phyloP scores from a whole-genome alignment of 2,329 filamentous ascomycete species.

The Colletotrichum sp. region DNA sequence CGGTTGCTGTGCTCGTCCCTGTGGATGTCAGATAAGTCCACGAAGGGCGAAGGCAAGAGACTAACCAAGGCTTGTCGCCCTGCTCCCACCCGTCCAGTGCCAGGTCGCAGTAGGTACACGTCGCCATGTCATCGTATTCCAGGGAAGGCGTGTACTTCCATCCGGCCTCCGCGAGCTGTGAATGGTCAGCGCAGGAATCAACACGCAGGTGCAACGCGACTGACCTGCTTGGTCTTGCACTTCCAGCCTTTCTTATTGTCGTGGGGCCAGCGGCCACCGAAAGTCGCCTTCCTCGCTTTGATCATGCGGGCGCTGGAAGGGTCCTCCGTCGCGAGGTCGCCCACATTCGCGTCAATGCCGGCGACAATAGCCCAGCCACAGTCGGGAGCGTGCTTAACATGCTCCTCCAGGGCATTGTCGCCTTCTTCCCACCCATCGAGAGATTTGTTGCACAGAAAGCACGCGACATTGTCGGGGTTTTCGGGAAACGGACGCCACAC shows the following conservation, averaged over 20 bases:
- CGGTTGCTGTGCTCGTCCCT: slow-evolving; percentile 87
- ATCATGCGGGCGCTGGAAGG: slow-evolving; percentile 74
- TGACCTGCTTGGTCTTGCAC: slow-evolving; percentile 85
- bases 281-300: slow-evolving; percentile 81
- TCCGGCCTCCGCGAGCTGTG: slow-evolving; percentile 83
- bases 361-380: slow-evolving; percentile 87
- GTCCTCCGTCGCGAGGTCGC: slow-evolving; percentile 71
- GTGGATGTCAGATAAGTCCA: slow-evolving; percentile 25
- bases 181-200: slow-evolving; percentile 4
- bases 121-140: slow-evolving; percentile 87
- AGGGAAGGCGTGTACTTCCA: slow-evolving; percentile 91
- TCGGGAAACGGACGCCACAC: slow-evolving; percentile 79
- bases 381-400: slow-evolving; percentile 78
- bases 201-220: slow-evolving; percentile 19
- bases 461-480: slow-evolving; percentile 86
- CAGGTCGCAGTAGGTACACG: slow-evolving; percentile 88
- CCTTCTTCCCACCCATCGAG: slow-evolving; percentile 91
- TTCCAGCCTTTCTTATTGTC: slow-evolving; percentile 88
- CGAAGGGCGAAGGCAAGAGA: slow-evolving; percentile 21
- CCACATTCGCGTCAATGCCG: slow-evolving; percentile 64
- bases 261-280: slow-evolving; percentile 86
- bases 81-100: slow-evolving; percentile 95
- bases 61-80: slow-evolving; percentile 84
- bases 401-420: slow-evolving; percentile 84
- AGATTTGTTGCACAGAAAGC: slow-evolving; percentile 83